A percentile compares a stretch with the other conserved stretches of the same genome.
These are phyloP conservation scores for Malus asiatica DNA, from an alignment of 306 rosid species.

Conservation along the genomic window DNA sequence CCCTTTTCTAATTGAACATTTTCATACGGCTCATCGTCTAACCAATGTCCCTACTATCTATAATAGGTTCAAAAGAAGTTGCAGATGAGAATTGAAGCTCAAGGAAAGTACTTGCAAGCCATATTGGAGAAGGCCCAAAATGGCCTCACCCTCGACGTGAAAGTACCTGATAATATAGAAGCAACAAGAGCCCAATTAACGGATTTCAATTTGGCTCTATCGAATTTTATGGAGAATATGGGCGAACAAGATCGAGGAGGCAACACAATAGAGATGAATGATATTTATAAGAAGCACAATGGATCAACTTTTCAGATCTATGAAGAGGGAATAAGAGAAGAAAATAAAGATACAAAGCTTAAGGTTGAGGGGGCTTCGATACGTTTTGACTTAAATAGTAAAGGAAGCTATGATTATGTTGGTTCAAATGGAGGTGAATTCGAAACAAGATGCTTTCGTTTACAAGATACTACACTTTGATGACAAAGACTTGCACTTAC, in stretches of 20 bases:
- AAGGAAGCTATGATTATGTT: conserved; percentile 52
- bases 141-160: conserved; percentile 46
- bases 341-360: conserved; percentile 35
- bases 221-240: conserved; percentile 64
- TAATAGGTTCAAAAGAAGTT: conserved; percentile 68
- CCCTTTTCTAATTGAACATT: too few species aligned
- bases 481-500: not conserved
- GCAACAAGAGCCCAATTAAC: conserved; percentile 49
- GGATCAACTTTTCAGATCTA: conserved; percentile 34
- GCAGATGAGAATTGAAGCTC: conserved; percentile 82
- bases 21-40: not conserved
- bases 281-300: conserved; percentile 20
- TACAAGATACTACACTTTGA: conserved; percentile 28
- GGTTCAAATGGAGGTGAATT: conserved; percentile 47
- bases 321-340: conserved; percentile 30
- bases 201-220: conserved; percentile 60
- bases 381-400: conserved; percentile 67
- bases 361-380: conserved; percentile 41
- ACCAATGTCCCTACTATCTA: not conserved
- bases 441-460: conserved; percentile 45
- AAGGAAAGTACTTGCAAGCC: conserved; percentile 77
- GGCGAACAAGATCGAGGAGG: conserved; percentile 43
- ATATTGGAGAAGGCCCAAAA: conserved; percentile 78
- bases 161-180: conserved; percentile 40
- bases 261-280: conserved; percentile 26